Evolutionary conservation across 2,329 filamentous ascomycete genomes (phyloP), one percentile per base, ranked within the genome.

Genomic region (Pleoardoris graminearum): DNA sequence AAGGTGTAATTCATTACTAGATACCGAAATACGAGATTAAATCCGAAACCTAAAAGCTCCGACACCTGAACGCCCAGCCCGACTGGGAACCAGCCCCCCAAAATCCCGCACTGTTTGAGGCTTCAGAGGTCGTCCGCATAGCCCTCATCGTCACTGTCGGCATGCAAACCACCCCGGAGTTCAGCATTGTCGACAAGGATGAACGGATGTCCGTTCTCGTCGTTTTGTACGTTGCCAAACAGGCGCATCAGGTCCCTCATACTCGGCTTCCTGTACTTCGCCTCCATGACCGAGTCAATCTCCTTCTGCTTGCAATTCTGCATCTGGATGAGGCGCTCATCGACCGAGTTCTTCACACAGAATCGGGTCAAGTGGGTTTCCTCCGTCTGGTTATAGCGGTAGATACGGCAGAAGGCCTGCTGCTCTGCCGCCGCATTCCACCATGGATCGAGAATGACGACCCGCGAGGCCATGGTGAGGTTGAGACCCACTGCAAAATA

Each of bases 391-490:
- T 87, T 87, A 2, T 86, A 84, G 4, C 88, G 79, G 59, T 81
- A 82, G 0, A 90, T 81, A 0, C 88, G 81, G 1, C 78, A 81
- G 62, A 83, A 83, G 0, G 82, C 85, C 61, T 90, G 88, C n/a
- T 84, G 74, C 59, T 90, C 85, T 0, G 77, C 68, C 0, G 79
- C 75, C 1, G 70, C 69, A 51, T 90, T 89, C 83, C 84, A 90
- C 78, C 77, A 79, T 0, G 76, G 75, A 51, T 80, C 79, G 16
- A 82, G 65, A 12, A 75, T 70, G 35, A 82, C 78, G 43, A 80
- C 77, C 4, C 72, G 68, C 4, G 63, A 72, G 0, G 85, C 85
- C 67, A 80, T 80, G 0, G 82, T 85, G 10, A 87, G 71, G 59
- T 87, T 86, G 19, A 87, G 75, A 0, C 82, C 80, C 46, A 75